Evolutionary conservation across 352 stramenopile genomes (phyloP).

Genomic region (Phytophthora fragariae): DNA sequence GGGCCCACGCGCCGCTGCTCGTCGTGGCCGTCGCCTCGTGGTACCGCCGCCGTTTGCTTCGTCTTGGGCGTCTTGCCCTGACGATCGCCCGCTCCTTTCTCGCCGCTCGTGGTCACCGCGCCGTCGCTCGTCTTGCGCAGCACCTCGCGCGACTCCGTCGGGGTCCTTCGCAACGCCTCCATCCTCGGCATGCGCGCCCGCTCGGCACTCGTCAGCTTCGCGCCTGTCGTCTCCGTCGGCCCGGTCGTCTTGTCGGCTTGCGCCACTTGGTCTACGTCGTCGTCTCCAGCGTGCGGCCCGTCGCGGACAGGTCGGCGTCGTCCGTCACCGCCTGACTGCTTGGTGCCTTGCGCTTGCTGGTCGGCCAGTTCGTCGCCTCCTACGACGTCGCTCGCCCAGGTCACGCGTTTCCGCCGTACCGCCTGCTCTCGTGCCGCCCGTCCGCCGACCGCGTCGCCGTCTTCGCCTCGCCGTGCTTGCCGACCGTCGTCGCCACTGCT

Average conservation of each 20-base stretch:
- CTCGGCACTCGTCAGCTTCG: background rate
- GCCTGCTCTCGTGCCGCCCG: too few species aligned
- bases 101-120: too few species aligned
- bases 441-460: too few species aligned
- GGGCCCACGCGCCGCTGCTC: too few species aligned
- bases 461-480: too few species aligned
- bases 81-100: too few species aligned
- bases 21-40: too few species aligned
- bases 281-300: background rate
- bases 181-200: background rate
- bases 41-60: too few species aligned
- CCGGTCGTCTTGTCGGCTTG: background rate
- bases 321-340: background rate
- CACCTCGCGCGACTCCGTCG: background rate
- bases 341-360: too few species aligned
- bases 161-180: background rate
- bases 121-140: background rate
- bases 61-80: too few species aligned
- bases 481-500: too few species aligned
- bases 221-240: too few species aligned
- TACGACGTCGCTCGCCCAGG: background rate
- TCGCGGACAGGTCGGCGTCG: background rate
- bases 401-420: background rate
- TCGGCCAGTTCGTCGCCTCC: background rate
- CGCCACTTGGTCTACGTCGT: background rate